Evolutionary conservation across 371 early-diverging fungal genomes (phyloP).

Genomic region (Dinochytrium kinnereticum): DNA sequence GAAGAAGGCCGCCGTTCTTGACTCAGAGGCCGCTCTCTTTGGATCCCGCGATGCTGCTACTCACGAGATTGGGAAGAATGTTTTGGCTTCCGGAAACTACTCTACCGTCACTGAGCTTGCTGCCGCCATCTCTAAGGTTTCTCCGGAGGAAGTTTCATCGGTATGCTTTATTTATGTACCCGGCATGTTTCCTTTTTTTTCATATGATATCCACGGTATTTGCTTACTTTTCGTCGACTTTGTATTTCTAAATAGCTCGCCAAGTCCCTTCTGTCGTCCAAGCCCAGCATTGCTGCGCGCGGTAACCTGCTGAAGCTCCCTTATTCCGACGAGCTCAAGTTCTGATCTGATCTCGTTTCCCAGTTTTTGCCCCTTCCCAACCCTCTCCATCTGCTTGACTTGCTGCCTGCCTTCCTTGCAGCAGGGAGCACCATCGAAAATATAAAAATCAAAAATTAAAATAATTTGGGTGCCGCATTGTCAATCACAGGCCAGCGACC

Average conservation of each 20-base stretch:
- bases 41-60: slow-evolving; percentile 71
- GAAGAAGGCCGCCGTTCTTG: slow-evolving; percentile 84
- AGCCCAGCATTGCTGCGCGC: slow-evolving; percentile 80
- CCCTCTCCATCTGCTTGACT: background rate
- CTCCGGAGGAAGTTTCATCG: slow-evolving; percentile 51
- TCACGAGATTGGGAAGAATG: slow-evolving; percentile 61
- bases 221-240: no score
- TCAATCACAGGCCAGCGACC: no score
- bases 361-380: background rate
- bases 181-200: background rate
- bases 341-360: slow-evolving; percentile 1
- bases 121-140: slow-evolving; percentile 46
- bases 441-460: no score
- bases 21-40: slow-evolving; percentile 63
- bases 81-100: slow-evolving; percentile 32
- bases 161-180: slow-evolving; percentile 32
- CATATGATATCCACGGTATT: slow-evolving; percentile 18
- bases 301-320: slow-evolving; percentile 81
- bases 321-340: slow-evolving; percentile 78
- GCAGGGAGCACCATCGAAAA: no score
- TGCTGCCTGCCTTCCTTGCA: background rate
- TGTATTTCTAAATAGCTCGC: slow-evolving; percentile 65
- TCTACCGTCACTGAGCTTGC: slow-evolving; percentile 37
- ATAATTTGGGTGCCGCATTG: no score
- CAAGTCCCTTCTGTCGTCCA: slow-evolving; percentile 68